Evolutionary conservation across 306 rosid genomes (phyloP), one percentile per base, ranked within the genome.

Genomic region (Prunus fruticosa): DNA sequence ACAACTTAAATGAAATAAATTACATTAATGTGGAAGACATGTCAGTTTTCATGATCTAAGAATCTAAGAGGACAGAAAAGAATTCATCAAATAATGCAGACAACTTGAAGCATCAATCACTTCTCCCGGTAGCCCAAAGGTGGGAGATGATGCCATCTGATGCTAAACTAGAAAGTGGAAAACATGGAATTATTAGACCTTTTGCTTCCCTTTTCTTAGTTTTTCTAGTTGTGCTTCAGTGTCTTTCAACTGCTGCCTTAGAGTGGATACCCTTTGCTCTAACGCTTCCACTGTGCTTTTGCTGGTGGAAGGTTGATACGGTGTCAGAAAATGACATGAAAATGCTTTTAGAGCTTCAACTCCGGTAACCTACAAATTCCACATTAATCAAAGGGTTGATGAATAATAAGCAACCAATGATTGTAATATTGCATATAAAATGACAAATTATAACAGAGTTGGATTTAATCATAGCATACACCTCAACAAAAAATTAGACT

Each of bases 341-440:
- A 96, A 96, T 20, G 87, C 84, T 85, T 77, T 86, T 78, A 96
- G 76, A 58, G 98, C 96, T 53, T 88, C 93, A 45, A 92, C 89
- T 60, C 99, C 97, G 5, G 99, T 96, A 76, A 96, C 99, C 99
- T 96, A 69, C 76, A 73, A 81, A 64, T 75, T 81, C 60, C 47
- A 73, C 64, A 62, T 28, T 49, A 14, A 43, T 79, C 41, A 79
- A 68, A 28, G 27, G 49, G n/a, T 51, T 75, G 69, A 60, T 60
- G 52, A 61, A 10, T 34, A 60, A 72, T 23, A 14, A 27, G 15
- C 67, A 57, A 8, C 25, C 60, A 57, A 43, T 28, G 25, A 50
- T 30, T 25, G 51, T 23, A 27, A 5, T 45, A 16, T 4, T 15
- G 19, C 14, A 57, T 27, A 58, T 5, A 58, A 11, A 60, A 43